Percentiles rank a stretch among this genome's conserved stretches.
phyloP scores from a whole-genome alignment of 2,329 filamentous ascomycete genomes.

The Diaporthe sp. region DNA sequence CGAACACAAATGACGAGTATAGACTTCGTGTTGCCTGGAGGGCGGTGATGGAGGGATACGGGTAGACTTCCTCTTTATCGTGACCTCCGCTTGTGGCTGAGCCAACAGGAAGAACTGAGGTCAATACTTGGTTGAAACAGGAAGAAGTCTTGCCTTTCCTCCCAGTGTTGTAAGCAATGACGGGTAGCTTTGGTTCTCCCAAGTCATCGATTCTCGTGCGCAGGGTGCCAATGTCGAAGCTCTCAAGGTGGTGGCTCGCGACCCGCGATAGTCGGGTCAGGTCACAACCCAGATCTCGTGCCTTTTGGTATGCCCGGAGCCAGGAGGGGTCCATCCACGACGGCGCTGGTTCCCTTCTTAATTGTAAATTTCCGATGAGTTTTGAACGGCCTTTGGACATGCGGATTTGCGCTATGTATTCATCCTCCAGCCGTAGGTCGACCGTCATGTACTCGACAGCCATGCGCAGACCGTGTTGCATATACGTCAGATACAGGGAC shows the following conservation, averaged over 20 bases:
- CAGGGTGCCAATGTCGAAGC: constrained; percentile 71
- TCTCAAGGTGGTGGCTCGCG: constrained; percentile 71
- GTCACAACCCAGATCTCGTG: constrained; percentile 70
- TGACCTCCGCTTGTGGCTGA: constrained; percentile 42
- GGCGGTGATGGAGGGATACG: constrained; percentile 67
- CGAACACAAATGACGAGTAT: constrained; percentile 75
- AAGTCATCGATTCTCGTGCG: constrained; percentile 62
- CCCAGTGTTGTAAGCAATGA: constrained; percentile 77
- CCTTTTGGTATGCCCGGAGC: constrained; percentile 70
- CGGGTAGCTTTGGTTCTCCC: constrained; percentile 60
- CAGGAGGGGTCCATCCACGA: constrained; percentile 71
- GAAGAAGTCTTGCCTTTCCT: constrained; percentile 73
- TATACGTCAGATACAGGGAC: constrained; percentile 66
- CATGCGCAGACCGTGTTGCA: constrained; percentile 72
- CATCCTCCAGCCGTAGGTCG: constrained; percentile 70
- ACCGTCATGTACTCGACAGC: constrained; percentile 75
- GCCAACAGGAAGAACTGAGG: constrained; percentile 67
- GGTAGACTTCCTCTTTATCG: constrained; percentile 42
- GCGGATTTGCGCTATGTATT: constrained; percentile 64
- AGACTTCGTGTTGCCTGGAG: constrained; percentile 75
- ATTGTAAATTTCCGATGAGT: constrained; percentile 71
- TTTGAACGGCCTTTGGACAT: constrained; percentile 68
- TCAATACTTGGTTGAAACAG: constrained; percentile 76
- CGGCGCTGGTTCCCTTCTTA: constrained; percentile 55
- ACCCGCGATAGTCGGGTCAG: constrained; percentile 73